A percentile compares a stretch with the other conserved stretches of the same genome.
These are phyloP conservation scores for Aspergillus sp. DNA, from an alignment of 2,329 filamentous ascomycete genomes.

Conservation along the genomic window DNA sequence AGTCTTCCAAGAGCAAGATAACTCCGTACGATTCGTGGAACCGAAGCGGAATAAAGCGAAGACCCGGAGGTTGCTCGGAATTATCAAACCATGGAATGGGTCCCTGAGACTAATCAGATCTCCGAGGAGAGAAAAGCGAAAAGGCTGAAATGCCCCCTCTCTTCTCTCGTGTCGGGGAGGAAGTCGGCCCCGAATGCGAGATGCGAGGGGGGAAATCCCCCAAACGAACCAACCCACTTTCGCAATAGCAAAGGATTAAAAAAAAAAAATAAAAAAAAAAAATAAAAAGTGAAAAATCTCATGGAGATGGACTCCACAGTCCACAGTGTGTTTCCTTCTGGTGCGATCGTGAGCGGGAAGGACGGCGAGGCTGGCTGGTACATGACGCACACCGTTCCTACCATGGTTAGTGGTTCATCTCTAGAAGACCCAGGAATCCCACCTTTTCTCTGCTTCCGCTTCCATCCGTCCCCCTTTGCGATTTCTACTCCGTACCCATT, in stretches of 20 bases:
- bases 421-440: constrained; percentile 8
- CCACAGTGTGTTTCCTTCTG: no score
- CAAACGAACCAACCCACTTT: neutral
- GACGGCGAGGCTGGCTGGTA: constrained; percentile 11
- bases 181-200: neutral
- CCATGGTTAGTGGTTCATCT: constrained; percentile 9
- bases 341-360: neutral
- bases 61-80: neutral
- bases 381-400: constrained; percentile 14
- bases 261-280: neutral
- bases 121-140: neutral
- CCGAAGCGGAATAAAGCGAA: constrained; percentile 6
- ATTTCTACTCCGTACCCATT: neutral
- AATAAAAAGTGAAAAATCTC: neutral
- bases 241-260: constrained; percentile 1
- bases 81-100: neutral
- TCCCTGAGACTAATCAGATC: neutral
- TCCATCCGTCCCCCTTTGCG: neutral
- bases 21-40: constrained; percentile 9
- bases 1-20: constrained; percentile 1
- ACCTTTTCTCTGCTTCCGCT: constrained; percentile 3
- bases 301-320: neutral
- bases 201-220: neutral
- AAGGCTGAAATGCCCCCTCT: neutral
- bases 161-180: neutral